These are phyloP conservation scores for Rachicladosporium sp. DNA, from an alignment of 2,329 filamentous ascomycete genomes.

Conservation along the genomic window DNA sequence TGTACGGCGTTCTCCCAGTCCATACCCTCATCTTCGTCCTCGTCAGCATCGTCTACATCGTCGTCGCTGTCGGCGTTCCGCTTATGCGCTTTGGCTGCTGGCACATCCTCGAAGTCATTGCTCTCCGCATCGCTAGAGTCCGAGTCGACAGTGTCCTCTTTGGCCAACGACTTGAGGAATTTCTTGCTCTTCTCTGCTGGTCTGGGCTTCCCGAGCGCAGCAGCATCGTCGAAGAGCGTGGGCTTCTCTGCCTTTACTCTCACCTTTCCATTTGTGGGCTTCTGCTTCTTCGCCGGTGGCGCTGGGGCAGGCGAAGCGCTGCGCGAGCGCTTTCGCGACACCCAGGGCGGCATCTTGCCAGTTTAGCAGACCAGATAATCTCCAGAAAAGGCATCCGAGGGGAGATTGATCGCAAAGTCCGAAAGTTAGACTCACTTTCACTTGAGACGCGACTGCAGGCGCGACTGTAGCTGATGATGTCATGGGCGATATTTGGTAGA, in stretches of 20 bases:
- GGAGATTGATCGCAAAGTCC: no score
- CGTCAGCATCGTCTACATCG: slow-evolving; percentile 41
- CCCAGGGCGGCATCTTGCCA: slow-evolving; percentile 51
- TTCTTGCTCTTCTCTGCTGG: slow-evolving; percentile 20
- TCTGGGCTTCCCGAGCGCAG: slow-evolving; percentile 23
- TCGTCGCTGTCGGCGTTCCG: slow-evolving; percentile 35
- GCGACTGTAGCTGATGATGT: no score
- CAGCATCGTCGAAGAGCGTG: slow-evolving; percentile 33
- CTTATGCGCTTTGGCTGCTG: slow-evolving; percentile 31
- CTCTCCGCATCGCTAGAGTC: slow-evolving; percentile 33
- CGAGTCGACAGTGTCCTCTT: slow-evolving; percentile 27
- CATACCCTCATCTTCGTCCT: slow-evolving; percentile 46
- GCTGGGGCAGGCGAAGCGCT: slow-evolving; percentile 32
- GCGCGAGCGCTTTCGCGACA: slow-evolving; percentile 54
- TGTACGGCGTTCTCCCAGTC: slow-evolving; percentile 47
- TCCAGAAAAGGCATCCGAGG: no score
- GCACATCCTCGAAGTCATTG: slow-evolving; percentile 39
- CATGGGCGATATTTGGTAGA: no score
- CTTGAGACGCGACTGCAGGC: no score
- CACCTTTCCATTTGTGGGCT: slow-evolving; percentile 4
- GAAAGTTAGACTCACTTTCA: no score
- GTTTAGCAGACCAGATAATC: no score
- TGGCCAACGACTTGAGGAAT: slow-evolving; percentile 24
- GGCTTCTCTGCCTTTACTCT: slow-evolving; percentile 21
- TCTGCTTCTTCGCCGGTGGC: slow-evolving; percentile 23